Evolutionary conservation across 2,329 filamentous ascomycete genomes (phyloP).

Genomic region (Thielaviopsis musarum): DNA sequence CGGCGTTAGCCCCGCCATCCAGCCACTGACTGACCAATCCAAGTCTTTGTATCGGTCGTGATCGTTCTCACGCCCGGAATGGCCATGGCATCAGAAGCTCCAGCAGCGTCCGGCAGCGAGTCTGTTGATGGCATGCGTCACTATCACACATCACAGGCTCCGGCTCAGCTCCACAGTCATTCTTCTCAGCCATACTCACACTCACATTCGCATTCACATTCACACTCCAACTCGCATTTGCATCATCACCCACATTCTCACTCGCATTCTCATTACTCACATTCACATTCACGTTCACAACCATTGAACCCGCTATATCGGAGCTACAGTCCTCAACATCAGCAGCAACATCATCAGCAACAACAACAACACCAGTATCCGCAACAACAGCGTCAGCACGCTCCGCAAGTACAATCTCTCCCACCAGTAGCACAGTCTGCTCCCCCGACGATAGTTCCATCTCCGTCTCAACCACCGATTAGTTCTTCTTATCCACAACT

Average conservation of each 20-base stretch:
- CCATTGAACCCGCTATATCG: background rate
- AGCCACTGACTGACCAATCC: too few relatives aligned
- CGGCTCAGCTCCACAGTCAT: background rate
- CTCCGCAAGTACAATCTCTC: too few relatives aligned
- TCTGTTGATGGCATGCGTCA: constrained; percentile 5
- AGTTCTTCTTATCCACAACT: too few relatives aligned
- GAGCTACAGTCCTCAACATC: background rate
- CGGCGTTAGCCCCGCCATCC: too few relatives aligned
- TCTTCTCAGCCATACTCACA: constrained; percentile 2
- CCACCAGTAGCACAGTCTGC: too few relatives aligned
- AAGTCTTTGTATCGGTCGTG: too few relatives aligned
- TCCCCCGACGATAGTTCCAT: too few relatives aligned
- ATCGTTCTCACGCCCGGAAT: constrained; percentile 3
- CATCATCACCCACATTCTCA: too few relatives aligned
- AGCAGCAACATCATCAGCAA: background rate
- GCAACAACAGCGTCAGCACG: too few relatives aligned
- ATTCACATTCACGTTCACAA: constrained; percentile 8
- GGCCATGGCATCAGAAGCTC: constrained; percentile 9
- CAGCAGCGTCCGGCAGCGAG: background rate
- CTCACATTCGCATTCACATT: background rate
- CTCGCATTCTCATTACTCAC: too few relatives aligned
- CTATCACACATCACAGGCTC: constrained; percentile 1
- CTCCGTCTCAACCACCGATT: too few relatives aligned
- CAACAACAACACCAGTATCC: background rate
- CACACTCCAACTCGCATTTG: too few relatives aligned